A percentile compares a stretch with the other conserved stretches of the same genome.
Evolutionary conservation across 768 basidiomycete genomes (phyloP).

Genomic region (Trametes punicea): DNA sequence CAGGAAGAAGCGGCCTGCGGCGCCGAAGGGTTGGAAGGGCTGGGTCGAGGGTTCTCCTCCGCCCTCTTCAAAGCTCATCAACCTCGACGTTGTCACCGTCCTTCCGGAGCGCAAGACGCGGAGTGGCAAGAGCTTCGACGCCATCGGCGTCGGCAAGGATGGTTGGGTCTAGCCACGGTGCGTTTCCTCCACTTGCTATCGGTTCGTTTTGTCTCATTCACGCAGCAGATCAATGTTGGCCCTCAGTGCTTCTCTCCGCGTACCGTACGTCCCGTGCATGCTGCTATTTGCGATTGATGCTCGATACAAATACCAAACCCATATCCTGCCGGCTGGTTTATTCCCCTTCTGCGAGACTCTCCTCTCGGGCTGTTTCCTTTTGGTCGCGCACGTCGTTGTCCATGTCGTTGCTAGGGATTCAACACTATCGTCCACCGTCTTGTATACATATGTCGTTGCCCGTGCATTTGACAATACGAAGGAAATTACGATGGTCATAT

Average conservation of each 20-base stretch:
- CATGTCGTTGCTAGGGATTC: conserved; percentile 12
- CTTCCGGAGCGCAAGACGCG: conserved; percentile 75
- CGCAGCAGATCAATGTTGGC: not conserved
- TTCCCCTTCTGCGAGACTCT: conserved; percentile 9
- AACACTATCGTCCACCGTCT: conserved; percentile 5
- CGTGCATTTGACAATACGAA: conserved; percentile 2
- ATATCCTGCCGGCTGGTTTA: conserved; percentile 14
- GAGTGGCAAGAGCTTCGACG: conserved; percentile 84
- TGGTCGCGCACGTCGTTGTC: conserved; percentile 11
- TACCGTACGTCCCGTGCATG: conserved; percentile 5
- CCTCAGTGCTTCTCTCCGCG: conserved; percentile 6
- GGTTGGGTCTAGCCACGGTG: conserved; percentile 59
- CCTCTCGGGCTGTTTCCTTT: conserved; percentile 11
- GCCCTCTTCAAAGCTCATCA: conserved; percentile 78
- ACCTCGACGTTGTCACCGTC: conserved; percentile 68
- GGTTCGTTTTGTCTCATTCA: conserved; percentile 46
- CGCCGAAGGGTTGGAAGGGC: conserved; percentile 85
- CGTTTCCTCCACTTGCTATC: conserved; percentile 36
- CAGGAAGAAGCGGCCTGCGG: conserved; percentile 56
- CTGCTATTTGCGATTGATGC: not conserved
- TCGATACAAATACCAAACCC: conserved; percentile 13
- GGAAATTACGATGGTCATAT: not conserved
- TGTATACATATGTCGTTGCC: conserved; percentile 20
- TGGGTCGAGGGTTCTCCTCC: conserved; percentile 86
- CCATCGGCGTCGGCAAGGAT: conserved; percentile 72